These are phyloP conservation scores for Peronosclerospora sorghi DNA, from an alignment of 352 stramenopile species.

Conservation along the genomic window DNA sequence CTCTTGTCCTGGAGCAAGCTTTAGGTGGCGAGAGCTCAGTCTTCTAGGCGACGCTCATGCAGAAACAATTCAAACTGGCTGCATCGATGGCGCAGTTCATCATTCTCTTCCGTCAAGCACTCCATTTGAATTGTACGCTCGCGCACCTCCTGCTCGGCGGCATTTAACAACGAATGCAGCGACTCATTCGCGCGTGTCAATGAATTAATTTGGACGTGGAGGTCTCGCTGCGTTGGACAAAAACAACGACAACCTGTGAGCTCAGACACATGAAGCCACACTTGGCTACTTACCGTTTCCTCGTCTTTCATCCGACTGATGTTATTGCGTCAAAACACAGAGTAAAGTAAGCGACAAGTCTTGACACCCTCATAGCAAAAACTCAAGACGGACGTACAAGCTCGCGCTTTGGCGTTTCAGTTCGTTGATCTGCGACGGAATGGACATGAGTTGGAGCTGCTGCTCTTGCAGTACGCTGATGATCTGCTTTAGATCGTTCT, in stretches of 20 bases:
- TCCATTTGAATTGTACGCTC: constrained; percentile 59
- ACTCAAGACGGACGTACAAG: constrained; percentile 19
- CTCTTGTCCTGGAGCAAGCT: no score
- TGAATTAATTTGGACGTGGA: constrained; percentile 47
- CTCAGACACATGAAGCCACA: background rate
- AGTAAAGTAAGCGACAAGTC: background rate
- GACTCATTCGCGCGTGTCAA: constrained; percentile 53
- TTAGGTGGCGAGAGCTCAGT: background rate
- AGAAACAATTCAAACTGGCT: constrained; percentile 32
- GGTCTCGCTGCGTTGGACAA: constrained; percentile 27
- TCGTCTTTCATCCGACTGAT: constrained; percentile 35
- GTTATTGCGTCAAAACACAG: constrained; percentile 4
- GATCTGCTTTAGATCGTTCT: constrained; percentile 78
- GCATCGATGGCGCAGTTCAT: constrained; percentile 52
- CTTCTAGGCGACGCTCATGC: background rate
- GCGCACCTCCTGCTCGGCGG: constrained; percentile 49
- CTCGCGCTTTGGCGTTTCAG: constrained; percentile 43
- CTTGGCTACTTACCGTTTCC: constrained; percentile 32
- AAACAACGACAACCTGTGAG: constrained; percentile 3
- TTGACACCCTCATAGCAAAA: background rate
- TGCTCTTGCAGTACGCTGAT: constrained; percentile 66
- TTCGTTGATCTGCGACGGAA: constrained; percentile 54
- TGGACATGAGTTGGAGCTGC: constrained; percentile 63
- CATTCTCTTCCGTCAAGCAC: constrained; percentile 68
- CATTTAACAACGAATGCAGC: constrained; percentile 45